Base-by-base conservation (phyloP, 1,139 yeast genomes). In the Protomyces macrosporus region DNA sequence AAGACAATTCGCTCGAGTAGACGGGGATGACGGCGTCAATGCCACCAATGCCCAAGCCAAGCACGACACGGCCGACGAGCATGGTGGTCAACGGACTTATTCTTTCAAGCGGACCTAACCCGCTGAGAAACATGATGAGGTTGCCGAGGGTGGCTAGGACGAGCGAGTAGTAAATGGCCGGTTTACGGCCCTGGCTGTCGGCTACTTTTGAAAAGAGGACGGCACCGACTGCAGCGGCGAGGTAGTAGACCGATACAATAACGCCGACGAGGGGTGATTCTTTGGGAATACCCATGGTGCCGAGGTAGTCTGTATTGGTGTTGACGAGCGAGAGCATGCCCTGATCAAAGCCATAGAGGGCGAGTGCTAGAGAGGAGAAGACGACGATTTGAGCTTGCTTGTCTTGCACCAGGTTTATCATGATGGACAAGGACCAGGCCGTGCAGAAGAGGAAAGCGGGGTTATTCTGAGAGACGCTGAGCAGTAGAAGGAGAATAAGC, bases 251-350 rank as follows among this genome's bases (percentile, higher is more conserved):
- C 9, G 62, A 58, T 4, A 58, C 62, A 6, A 58, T 58, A 0
- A 58, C 55, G n/a, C 62, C 62, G 33, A 58, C 62, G 6, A 52
- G 23, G 10, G 62, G 62, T 32, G 56, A 52, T 34, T 58, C 62
- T 35, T 58, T 45, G 10, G 34, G 52, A 4, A 58, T 42, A 0
- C 62, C 62, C 62, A 58, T 58, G 16, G 62, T 58, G 9, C 23
- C 23, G 5, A 58, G 56, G 36, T 58, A 58, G 53, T 58, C 53
- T 32, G 42, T 32, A 34, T 58, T 58, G 32, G 62, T 58, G 56
- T 58, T 58, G 34, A 58, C 62, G 35, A 58, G 42, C 5, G 62
- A 58, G 52, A 58, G 53, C 62, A 58, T 58, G 52, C 62, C 62
- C 52, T 58, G 62, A 14, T 58, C 62, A 39, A 40, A 58, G 12